These are phyloP conservation scores for Penicillium sclerotigenum DNA, from an alignment of 2,329 filamentous ascomycete genomes.

Conservation along the genomic window DNA sequence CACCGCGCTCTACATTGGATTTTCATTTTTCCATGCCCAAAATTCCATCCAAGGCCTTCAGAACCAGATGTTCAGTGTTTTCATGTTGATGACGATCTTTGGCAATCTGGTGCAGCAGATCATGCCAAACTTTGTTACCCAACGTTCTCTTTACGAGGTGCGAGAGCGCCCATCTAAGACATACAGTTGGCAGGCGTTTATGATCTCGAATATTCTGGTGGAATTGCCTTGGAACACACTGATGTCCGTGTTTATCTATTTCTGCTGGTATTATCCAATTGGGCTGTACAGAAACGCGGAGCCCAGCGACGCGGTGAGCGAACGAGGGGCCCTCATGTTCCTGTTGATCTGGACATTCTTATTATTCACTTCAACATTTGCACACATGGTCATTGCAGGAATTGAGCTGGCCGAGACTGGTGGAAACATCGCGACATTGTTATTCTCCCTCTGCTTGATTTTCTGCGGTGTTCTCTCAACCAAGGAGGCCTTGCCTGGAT, in stretches of 20 bases:
- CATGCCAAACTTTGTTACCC: slow-evolving; percentile 55
- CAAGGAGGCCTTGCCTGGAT: not conserved
- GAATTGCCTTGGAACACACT: slow-evolving; percentile 33
- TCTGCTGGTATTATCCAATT: slow-evolving; percentile 69
- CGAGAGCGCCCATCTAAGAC: slow-evolving; percentile 61
- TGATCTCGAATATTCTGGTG: slow-evolving; percentile 32
- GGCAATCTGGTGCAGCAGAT: slow-evolving; percentile 54
- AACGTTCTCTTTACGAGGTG: slow-evolving; percentile 55
- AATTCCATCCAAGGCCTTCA: slow-evolving; percentile 74
- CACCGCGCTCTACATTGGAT: slow-evolving; percentile 70
- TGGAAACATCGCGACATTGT: slow-evolving; percentile 70
- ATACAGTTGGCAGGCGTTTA: slow-evolving; percentile 69
- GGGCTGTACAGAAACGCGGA: slow-evolving; percentile 46
- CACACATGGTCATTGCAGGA: slow-evolving; percentile 69
- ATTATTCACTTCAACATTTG: slow-evolving; percentile 68
- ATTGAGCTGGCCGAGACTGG: slow-evolving; percentile 70
- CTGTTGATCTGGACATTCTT: slow-evolving; percentile 65
- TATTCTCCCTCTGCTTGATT: slow-evolving; percentile 69
- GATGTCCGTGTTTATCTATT: slow-evolving; percentile 61
- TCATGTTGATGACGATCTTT: slow-evolving; percentile 65
- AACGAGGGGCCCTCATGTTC: slow-evolving; percentile 63
- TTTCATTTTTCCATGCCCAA: slow-evolving; percentile 71
- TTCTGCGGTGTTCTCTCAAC: slow-evolving; percentile 53
- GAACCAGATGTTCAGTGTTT: slow-evolving; percentile 83
- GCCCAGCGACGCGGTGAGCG: slow-evolving; percentile 31